Evolutionary conservation across 176 grass and related monocot genomes (phyloP).

Genomic region (Melocanna baccifera): DNA sequence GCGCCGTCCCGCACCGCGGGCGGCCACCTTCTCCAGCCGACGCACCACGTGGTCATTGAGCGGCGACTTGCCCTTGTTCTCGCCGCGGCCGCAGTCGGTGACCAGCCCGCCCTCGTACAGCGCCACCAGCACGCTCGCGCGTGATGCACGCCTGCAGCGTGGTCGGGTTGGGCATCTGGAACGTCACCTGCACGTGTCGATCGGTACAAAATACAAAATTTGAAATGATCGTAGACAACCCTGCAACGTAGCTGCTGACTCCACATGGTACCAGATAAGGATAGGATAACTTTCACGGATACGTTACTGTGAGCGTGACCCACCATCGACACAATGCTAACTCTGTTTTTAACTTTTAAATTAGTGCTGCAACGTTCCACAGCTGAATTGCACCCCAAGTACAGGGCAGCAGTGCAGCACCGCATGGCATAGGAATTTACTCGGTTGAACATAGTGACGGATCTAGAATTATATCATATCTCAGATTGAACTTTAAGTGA

Average conservation of each 20-base stretch:
- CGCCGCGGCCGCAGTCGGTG: slow-evolving; percentile 69
- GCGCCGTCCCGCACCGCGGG: slow-evolving; percentile 51
- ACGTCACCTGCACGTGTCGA: slow-evolving; percentile 47
- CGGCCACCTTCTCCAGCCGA: slow-evolving; percentile 68
- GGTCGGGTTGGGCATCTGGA: slow-evolving; percentile 47
- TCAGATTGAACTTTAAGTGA: too few species aligned
- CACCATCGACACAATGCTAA: background rate
- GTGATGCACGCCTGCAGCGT: slow-evolving; percentile 74
- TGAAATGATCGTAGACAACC: too few species aligned
- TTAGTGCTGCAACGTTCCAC: too few species aligned
- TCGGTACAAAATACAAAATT: background rate
- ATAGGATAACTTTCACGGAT: background rate
- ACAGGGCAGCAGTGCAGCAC: too few species aligned
- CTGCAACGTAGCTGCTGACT: too few species aligned
- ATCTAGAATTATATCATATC: too few species aligned
- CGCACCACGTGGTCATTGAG: slow-evolving; percentile 88
- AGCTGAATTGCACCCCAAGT: too few species aligned
- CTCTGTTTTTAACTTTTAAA: background rate
- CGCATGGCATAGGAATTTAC: too few species aligned
- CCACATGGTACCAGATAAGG: too few species aligned
- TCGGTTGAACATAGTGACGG: too few species aligned
- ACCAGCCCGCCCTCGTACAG: slow-evolving; percentile 83
- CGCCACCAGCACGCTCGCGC: slow-evolving; percentile 71
- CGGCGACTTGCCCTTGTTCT: slow-evolving; percentile 77
- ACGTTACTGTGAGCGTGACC: background rate